These are phyloP conservation scores for Vaccinium myrtillus DNA, from an alignment of 148 eudicot species.

Conservation along the genomic window DNA sequence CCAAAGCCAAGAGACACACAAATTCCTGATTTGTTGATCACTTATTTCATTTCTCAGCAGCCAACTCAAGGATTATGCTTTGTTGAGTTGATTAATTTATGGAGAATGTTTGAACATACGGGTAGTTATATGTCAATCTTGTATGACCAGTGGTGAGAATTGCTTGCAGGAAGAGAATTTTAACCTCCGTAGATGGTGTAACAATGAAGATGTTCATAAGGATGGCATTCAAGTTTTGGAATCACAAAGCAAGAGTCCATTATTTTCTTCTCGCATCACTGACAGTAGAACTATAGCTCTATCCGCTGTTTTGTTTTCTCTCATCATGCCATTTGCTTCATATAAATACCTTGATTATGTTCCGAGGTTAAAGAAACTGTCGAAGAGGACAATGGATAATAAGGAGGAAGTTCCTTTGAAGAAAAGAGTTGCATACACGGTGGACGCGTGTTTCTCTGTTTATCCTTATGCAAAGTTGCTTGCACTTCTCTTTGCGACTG, in stretches of 20 bases:
- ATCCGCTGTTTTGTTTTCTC: conserved; percentile 52
- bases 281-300: conserved; percentile 55
- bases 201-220: conserved; percentile 25
- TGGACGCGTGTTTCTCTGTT: conserved; percentile 88
- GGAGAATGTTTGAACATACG: neutral
- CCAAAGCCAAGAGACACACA: neutral
- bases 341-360: conserved; percentile 71
- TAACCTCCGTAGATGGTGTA: conserved; percentile 44
- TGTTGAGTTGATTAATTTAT: neutral
- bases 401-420: conserved; percentile 81
- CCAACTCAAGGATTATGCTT: neutral
- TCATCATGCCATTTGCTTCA: conserved; percentile 60
- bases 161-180: conserved; percentile 59
- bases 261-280: conserved; percentile 25
- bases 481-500: conserved; percentile 83
- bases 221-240: conserved; percentile 27
- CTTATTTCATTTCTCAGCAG: conserved; percentile 1
- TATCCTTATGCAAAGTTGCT: conserved; percentile 95
- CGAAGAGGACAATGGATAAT: conserved; percentile 38
- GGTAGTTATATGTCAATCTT: neutral
- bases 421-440: conserved; percentile 83
- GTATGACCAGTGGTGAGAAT: conserved; percentile 12
- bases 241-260: conserved; percentile 30
- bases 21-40: neutral
- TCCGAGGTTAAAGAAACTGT: conserved; percentile 47